Percentiles rank a stretch among this genome's conserved stretches.
phyloP scores from a whole-genome alignment of 306 rosid species.

The Vigna reflexopilosa region DNA sequence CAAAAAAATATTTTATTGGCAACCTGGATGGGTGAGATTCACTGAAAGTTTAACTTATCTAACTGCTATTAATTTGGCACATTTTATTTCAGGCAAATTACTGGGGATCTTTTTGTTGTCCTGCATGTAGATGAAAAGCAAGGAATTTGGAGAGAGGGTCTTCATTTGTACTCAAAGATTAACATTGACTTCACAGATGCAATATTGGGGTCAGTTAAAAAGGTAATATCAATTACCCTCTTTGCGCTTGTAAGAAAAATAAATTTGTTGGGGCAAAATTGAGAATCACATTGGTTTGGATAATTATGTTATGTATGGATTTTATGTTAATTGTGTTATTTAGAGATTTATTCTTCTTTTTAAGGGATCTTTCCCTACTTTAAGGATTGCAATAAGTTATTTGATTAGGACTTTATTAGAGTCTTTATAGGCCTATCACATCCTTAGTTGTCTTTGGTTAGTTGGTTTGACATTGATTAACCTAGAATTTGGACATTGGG shows the following conservation, averaged over 20 bases:
- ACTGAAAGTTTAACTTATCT: slow-evolving; percentile 3
- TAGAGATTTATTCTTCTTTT: slow-evolving; percentile 13
- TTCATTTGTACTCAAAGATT: slow-evolving; percentile 78
- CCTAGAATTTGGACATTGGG: no score
- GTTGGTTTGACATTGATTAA: neutral
- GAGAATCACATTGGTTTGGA: slow-evolving; percentile 5
- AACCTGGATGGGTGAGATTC: slow-evolving; percentile 33
- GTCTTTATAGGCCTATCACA: neutral
- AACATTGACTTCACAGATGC: slow-evolving; percentile 83
- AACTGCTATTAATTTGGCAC: slow-evolving; percentile 37
- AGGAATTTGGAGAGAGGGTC: slow-evolving; percentile 88
- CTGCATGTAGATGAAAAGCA: slow-evolving; percentile 71
- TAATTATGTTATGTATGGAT: neutral
- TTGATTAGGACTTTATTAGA: slow-evolving; percentile 8
- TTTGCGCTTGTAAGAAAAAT: neutral
- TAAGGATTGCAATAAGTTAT: slow-evolving; percentile 13
- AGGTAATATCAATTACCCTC: slow-evolving; percentile 54
- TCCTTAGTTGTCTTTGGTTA: neutral
- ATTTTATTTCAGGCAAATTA: slow-evolving; percentile 60
- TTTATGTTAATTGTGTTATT: neutral
- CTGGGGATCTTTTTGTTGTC: slow-evolving; percentile 82
- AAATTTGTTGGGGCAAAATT: slow-evolving; percentile 13
- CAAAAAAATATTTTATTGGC: slow-evolving; percentile 8
- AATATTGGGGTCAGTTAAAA: slow-evolving; percentile 76
- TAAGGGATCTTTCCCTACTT: slow-evolving; percentile 21